A percentile compares a stretch with the other conserved stretches of the same genome.
These are phyloP conservation scores for Cyberlindnera mrakii DNA, from an alignment of 805 yeast genomes.

Conservation along the genomic window DNA sequence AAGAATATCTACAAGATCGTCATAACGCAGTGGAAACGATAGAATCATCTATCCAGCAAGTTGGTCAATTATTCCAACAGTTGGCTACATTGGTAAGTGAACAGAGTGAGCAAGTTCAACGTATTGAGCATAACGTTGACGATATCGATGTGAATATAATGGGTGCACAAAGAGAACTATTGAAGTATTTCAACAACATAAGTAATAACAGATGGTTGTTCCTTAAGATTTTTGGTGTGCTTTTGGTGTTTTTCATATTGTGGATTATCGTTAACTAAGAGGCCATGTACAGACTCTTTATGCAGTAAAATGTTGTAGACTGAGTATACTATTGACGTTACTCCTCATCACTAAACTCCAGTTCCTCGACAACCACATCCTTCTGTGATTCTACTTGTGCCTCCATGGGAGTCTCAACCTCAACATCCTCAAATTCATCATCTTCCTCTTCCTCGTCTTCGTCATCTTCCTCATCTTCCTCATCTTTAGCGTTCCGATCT, in stretches of 20 bases:
- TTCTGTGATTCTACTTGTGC: slow-evolving; percentile 5
- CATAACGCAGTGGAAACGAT: slow-evolving; percentile 91
- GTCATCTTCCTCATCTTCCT: slow-evolving; percentile 21
- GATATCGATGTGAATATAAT: slow-evolving; percentile 83
- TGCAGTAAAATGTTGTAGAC: too few relatives aligned
- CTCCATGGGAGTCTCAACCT: slow-evolving; percentile 56
- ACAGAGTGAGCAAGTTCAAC: slow-evolving; percentile 92
- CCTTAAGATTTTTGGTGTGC: slow-evolving; percentile 80
- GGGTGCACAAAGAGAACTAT: slow-evolving; percentile 91
- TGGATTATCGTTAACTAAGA: slow-evolving; percentile 70
- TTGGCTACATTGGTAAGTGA: slow-evolving; percentile 96
- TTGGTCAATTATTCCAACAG: slow-evolving; percentile 90
- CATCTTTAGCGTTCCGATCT: slow-evolving; percentile 23
- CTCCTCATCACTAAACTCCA: slow-evolving; percentile 25
- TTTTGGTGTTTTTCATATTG: slow-evolving; percentile 66
- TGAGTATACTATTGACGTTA: slow-evolving; percentile 7
- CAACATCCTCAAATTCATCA: slow-evolving; percentile 53
- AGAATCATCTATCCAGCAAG: slow-evolving; percentile 95
- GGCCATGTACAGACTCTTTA: slow-evolving; percentile 1
- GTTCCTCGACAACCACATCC: slow-evolving; percentile 13
- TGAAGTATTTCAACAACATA: slow-evolving; percentile 83
- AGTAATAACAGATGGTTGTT: slow-evolving; percentile 91
- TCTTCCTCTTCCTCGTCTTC: slow-evolving; percentile 28
- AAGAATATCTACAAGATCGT: slow-evolving; percentile 73
- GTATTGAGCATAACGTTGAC: slow-evolving; percentile 92